Evolutionary conservation across 345 rosid genomes (phyloP).

Genomic region (Alliaria petiolata): DNA sequence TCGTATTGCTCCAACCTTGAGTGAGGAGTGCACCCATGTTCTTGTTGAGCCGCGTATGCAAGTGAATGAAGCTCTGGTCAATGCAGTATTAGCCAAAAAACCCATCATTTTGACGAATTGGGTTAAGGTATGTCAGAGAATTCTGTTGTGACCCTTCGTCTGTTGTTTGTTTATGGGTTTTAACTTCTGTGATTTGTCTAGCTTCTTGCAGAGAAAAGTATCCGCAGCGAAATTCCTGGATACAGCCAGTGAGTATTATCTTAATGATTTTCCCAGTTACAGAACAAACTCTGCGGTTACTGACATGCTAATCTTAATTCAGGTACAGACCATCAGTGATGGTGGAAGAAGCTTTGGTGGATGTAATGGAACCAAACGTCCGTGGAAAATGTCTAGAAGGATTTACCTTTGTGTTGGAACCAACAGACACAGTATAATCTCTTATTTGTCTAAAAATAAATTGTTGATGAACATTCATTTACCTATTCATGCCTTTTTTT

Average conservation of each 20-base stretch:
- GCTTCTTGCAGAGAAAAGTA: conserved; percentile 65
- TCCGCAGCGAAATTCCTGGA: conserved; percentile 65
- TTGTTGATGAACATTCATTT: background rate
- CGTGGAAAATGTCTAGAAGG: conserved; percentile 70
- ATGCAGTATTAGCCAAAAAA: conserved; percentile 63
- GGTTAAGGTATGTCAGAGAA: conserved; percentile 55
- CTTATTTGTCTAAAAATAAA: conserved; percentile 10
- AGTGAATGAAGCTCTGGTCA: conserved; percentile 48
- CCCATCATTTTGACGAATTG: conserved; percentile 49
- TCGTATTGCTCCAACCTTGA: conserved; percentile 33
- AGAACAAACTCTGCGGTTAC: conserved; percentile 15
- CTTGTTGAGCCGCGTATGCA: conserved; percentile 50
- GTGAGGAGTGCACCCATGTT: conserved; percentile 75
- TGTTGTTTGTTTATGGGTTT: background rate
- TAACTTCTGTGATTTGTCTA: conserved; percentile 38
- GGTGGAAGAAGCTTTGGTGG: conserved; percentile 57
- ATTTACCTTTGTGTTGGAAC: conserved; percentile 65
- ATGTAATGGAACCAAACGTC: conserved; percentile 52
- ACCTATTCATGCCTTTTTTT: background rate
- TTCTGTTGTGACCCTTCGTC: background rate
- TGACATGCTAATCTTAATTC: background rate
- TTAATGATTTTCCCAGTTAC: conserved; percentile 11
- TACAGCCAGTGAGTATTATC: conserved; percentile 57
- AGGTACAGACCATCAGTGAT: conserved; percentile 59
- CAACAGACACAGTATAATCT: conserved; percentile 44